phyloP scores from a whole-genome alignment of 1,284 basidiomycete genomes.

The Chiua sp. region DNA sequence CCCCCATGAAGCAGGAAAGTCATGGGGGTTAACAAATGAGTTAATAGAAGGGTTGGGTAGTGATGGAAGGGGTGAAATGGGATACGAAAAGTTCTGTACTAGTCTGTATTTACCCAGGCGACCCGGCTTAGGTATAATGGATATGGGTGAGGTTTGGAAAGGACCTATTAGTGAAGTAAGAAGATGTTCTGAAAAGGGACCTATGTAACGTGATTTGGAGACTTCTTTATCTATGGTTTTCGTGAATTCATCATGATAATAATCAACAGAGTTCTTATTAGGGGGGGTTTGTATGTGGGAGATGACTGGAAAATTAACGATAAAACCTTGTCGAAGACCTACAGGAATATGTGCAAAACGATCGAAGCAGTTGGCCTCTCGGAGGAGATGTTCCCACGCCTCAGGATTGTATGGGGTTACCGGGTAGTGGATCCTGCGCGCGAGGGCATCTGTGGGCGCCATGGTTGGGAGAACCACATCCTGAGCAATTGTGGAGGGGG shows the following conservation, averaged over 20 bases:
- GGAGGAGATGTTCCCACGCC: constrained; percentile 19
- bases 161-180: background rate
- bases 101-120: background rate
- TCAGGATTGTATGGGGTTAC: background rate
- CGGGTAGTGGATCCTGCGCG: background rate
- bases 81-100: background rate
- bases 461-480: background rate
- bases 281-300: constrained; percentile 3
- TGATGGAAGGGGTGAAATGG: background rate
- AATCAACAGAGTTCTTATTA: background rate
- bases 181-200: background rate
- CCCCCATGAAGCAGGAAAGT: background rate
- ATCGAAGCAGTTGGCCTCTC: background rate
- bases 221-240: constrained; percentile 4
- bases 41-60: background rate
- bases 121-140: constrained; percentile 8
- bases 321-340: background rate
- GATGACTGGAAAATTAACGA: constrained; percentile 13
- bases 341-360: background rate
- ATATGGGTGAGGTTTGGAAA: constrained; percentile 8
- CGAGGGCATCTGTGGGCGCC: background rate
- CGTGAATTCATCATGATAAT: background rate
- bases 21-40: background rate
- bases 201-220: background rate
- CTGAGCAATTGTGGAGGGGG: background rate